Evolutionary conservation across 257 asterid genomes (phyloP).

Genomic region (Solanum tarijense): DNA sequence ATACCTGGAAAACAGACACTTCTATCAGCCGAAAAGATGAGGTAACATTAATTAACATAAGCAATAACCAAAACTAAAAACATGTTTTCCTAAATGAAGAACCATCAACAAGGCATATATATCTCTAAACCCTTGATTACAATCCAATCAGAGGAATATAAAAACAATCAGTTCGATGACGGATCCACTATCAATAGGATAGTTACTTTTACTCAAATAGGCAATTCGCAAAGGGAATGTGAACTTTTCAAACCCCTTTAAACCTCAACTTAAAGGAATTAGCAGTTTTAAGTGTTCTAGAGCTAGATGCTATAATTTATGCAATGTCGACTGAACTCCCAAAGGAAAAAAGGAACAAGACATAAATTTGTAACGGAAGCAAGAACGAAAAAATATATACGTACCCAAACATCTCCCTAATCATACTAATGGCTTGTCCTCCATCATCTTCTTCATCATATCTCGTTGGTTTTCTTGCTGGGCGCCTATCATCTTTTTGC

Average conservation of each 20-base stretch:
- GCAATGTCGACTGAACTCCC: not conserved
- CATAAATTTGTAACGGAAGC: not conserved
- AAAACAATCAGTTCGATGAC: not conserved
- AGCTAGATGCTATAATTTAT: not conserved
- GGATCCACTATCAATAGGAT: not conserved
- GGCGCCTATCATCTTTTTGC: slow-evolving; percentile 14
- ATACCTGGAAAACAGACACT: slow-evolving; percentile 39
- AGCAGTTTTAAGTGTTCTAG: not conserved
- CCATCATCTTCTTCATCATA: slow-evolving; percentile 42
- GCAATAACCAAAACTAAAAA: not conserved
- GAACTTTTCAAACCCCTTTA: not conserved
- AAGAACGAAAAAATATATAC: not conserved
- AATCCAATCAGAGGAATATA: not conserved
- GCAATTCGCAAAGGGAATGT: not conserved
- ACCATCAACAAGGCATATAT: not conserved
- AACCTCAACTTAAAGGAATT: not conserved
- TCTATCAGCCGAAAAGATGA: not conserved
- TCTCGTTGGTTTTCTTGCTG: slow-evolving; percentile 46
- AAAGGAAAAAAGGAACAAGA: not conserved
- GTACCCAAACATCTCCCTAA: slow-evolving; percentile 75
- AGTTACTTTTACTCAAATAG: not conserved
- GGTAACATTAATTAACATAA: not conserved
- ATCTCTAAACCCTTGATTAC: not conserved
- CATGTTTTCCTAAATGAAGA: not conserved
- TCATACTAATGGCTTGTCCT: slow-evolving; percentile 24